Evolutionary conservation across 2,329 filamentous ascomycete species (phyloP), one percentile per base, ranked within the genome.

Genomic region (Aspergillus spinulosporus): DNA sequence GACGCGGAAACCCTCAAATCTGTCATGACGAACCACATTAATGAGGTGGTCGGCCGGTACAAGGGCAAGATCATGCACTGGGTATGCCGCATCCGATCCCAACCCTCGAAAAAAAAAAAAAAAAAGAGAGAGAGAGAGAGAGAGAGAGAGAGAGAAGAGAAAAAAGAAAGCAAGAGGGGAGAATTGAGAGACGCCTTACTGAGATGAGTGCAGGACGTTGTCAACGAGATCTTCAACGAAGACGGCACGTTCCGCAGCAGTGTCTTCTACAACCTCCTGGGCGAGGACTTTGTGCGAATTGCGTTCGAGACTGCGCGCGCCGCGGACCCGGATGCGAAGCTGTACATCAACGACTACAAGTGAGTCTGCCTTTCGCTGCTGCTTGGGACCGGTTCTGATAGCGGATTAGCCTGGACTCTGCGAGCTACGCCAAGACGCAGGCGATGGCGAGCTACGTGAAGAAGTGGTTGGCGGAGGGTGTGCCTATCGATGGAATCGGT

Each of bases 261-360:
- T 7, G 84, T 89, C 63, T 90, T 88, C 76, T 87, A 78, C 64
- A 79, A 82, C 28, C 83, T 90, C 2, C 80, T 90, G 3, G 87
- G 88, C 44, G 86, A 89, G 74, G 81, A 82, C 69, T 90, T 87
- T 66, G 83, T 91, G 52, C 76, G 78, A 21, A 87, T 88, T 64
- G 88, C 88, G 36, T 91, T 90, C 75, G 78, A 82, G 51, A 83
- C 88, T 8, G 88, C 88, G 15, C 81, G 83, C 50, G 78, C 78
- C 6, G 87, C 85, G 11, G 88, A 90, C 69, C 86, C 88, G 2
- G 65, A 73, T 54, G 86, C 85, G 2, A 87, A 87, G 73, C 78
- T 91, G 39, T 92, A 89, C 77, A 88, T 90, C 75, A 92, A 91
- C 73, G 88, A 91, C 67, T 80, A 78, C 69, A 80, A 79, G 70